These are phyloP conservation scores for Nakazawaea wickerhamii DNA, from an alignment of 805 yeast genomes.

Conservation along the genomic window DNA sequence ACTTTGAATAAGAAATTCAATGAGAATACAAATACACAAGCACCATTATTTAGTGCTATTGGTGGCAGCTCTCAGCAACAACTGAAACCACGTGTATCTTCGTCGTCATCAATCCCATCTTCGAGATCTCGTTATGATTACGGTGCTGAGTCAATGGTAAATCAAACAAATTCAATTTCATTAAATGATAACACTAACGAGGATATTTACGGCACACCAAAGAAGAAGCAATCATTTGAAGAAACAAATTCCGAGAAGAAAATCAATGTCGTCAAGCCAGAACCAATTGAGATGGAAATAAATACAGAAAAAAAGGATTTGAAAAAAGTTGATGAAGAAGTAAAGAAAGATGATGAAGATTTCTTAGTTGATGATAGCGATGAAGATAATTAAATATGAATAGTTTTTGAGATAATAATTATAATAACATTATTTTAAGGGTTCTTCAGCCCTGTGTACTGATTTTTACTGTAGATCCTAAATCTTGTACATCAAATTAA, in stretches of 20 bases:
- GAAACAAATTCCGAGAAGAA: neutral
- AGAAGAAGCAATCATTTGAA: conserved; percentile 30
- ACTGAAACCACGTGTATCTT: conserved; percentile 14
- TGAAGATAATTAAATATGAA: conserved; percentile 25
- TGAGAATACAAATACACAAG: conserved; percentile 29
- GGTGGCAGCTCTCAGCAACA: conserved; percentile 16
- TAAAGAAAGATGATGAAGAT: conserved; percentile 39
- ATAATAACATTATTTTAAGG: no score
- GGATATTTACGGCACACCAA: conserved; percentile 16
- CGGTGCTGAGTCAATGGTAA: conserved; percentile 23
- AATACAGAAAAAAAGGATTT: neutral
- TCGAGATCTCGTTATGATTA: conserved; percentile 28
- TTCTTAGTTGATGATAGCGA: conserved; percentile 48
- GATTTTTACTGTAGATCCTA: no score
- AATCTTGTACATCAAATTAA: neutral
- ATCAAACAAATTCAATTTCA: conserved; percentile 15
- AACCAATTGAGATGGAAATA: conserved; percentile 3
- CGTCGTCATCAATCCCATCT: conserved; percentile 18
- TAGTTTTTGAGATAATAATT: no score
- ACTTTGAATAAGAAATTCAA: conserved; percentile 50
- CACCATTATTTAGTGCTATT: conserved; percentile 26
- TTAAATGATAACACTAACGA: conserved; percentile 23
- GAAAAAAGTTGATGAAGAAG: conserved; percentile 16
- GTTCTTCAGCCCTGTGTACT: no score
- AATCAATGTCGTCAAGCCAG: conserved; percentile 8